A percentile compares a stretch with the other conserved stretches of the same genome.
phyloP scores from a whole-genome alignment of 805 yeast species.

The Metschnikowia gruessii region DNA sequence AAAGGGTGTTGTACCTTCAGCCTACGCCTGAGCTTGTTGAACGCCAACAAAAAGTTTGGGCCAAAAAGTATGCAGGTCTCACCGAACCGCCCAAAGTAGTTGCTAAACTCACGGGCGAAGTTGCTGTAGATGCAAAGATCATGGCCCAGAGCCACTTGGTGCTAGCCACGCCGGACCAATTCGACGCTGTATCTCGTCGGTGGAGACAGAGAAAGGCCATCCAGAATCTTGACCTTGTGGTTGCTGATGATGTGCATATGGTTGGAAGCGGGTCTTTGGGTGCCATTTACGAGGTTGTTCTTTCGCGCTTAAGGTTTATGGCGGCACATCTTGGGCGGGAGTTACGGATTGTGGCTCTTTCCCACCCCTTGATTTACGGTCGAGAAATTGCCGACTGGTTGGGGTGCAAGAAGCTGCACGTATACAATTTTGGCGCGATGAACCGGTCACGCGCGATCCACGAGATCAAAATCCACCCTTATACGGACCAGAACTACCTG shows the following conservation, averaged over 20 bases:
- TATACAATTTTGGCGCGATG: slow-evolving; percentile 68
- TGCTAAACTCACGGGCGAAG: slow-evolving; percentile 51
- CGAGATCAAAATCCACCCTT: slow-evolving; percentile 52
- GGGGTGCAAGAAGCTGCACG: slow-evolving; percentile 58
- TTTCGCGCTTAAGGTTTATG: slow-evolving; percentile 72
- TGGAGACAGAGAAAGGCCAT: slow-evolving; percentile 80
- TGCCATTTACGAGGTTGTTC: slow-evolving; percentile 60
- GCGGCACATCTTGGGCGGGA: slow-evolving; percentile 56
- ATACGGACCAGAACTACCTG: slow-evolving; percentile 4
- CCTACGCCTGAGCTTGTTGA: slow-evolving; percentile 61
- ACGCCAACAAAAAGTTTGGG: slow-evolving; percentile 50
- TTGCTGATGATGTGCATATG: slow-evolving; percentile 71
- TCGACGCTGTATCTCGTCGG: slow-evolving; percentile 67
- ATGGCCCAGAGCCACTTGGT: slow-evolving; percentile 63
- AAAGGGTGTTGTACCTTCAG: slow-evolving; percentile 69
- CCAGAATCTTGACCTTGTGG: slow-evolving; percentile 61
- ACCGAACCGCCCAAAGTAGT: slow-evolving; percentile 56
- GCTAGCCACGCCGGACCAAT: slow-evolving; percentile 75
- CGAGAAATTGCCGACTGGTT: slow-evolving; percentile 85
- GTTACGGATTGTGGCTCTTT: slow-evolving; percentile 64
- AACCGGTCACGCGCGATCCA: slow-evolving; percentile 56
- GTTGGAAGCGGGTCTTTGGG: slow-evolving; percentile 60
- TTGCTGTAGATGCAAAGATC: slow-evolving; percentile 50
- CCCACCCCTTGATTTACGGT: slow-evolving; percentile 69
- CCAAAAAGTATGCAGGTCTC: slow-evolving; percentile 40